Conservation (phyloP, 1,139 yeast genomes). For the Wickerhamiella infanticola region DNA sequence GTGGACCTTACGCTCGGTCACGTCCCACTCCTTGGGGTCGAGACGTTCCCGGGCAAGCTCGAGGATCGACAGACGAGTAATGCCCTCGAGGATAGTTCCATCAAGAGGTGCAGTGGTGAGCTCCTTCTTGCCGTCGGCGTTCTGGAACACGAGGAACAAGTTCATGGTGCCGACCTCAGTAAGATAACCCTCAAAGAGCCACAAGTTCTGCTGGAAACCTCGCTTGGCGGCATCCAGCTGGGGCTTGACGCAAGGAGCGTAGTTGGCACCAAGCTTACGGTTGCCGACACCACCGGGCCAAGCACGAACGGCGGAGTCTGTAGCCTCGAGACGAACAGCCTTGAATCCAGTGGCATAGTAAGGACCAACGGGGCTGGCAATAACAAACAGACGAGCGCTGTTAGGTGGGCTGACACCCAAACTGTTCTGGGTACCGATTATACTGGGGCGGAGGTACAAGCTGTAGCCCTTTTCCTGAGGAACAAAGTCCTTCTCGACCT, state of each 20-base stretch:
- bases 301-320: constrained; percentile 89
- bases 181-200: constrained; percentile 83
- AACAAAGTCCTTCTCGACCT: constrained; percentile 57
- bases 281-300: constrained; percentile 99
- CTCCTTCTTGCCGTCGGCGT: constrained; percentile 64
- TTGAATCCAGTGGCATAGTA: constrained; percentile 78
- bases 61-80: constrained; percentile 82
- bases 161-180: constrained; percentile 99
- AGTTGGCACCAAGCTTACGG: constrained; percentile 91
- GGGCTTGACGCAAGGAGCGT: constrained; percentile 88
- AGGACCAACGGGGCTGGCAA: constrained; percentile 94
- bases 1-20: constrained; percentile 69
- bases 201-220: constrained; percentile 89
- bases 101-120: constrained; percentile 92
- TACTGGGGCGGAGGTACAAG: constrained; percentile 80
- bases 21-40: constrained; percentile 56
- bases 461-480: constrained; percentile 83
- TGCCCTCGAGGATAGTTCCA: constrained; percentile 94
- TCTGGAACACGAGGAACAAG: constrained; percentile 69
- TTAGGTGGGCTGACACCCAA: constrained; percentile 75
- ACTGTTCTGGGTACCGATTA: constrained; percentile 80
- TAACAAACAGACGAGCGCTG: constrained; percentile 65
- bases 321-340: constrained; percentile 86
- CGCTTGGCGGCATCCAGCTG: constrained; percentile 73
- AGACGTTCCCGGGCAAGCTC: constrained; percentile 60